Evolutionary conservation across 75 land plant genomes (phyloP).

Genomic region (Sequoia sempervirens): DNA sequence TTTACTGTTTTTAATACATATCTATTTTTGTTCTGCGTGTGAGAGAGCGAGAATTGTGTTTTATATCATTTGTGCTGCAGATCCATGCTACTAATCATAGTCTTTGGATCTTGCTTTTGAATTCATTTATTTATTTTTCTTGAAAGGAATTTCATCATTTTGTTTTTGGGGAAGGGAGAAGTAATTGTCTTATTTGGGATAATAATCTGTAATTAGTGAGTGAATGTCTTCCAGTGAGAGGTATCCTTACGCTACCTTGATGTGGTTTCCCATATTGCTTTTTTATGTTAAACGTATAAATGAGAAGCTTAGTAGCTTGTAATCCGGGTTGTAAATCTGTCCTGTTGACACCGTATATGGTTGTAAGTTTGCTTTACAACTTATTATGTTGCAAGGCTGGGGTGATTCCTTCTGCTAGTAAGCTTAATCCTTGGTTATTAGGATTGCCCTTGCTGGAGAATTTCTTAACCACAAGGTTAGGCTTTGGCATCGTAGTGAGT

Average conservation of each 20-base stretch:
- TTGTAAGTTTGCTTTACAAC: neutral
- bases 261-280: neutral
- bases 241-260: neutral
- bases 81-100: neutral
- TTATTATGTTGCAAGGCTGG: neutral
- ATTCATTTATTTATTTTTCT: neutral
- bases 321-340: neutral
- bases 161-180: neutral
- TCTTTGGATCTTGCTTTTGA: neutral
- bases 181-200: neutral
- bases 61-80: neutral
- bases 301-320: neutral
- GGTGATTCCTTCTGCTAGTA: neutral
- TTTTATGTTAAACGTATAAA: neutral
- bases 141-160: neutral
- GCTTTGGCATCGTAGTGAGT: neutral
- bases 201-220: neutral
- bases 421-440: neutral
- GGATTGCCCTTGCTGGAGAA: neutral
- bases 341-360: neutral
- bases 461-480: neutral
- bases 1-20: neutral
- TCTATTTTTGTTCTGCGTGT: neutral
- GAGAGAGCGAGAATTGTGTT: neutral
- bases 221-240: neutral